A percentile compares a stretch with the other conserved stretches of the same genome.
phyloP scores from a whole-genome alignment of 2,329 filamentous ascomycete species.

The Zymoseptoria pseudotritici region DNA sequence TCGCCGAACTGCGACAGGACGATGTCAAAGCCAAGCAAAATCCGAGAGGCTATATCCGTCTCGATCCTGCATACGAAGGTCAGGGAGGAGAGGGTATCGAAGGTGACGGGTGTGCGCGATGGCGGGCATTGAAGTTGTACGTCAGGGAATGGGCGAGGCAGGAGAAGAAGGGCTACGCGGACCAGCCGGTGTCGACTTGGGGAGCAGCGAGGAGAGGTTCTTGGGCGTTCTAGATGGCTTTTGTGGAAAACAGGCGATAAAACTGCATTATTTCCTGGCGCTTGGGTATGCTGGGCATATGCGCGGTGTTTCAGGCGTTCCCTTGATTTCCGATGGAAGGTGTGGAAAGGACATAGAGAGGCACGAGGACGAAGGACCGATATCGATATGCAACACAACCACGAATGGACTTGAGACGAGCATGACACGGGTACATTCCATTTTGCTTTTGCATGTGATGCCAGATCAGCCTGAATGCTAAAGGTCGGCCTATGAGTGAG shows the following conservation, averaged over 20 bases:
- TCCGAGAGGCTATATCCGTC: slow-evolving; percentile 64
- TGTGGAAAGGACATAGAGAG: background rate
- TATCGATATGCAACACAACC: background rate
- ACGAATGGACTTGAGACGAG: background rate
- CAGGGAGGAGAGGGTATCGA: slow-evolving; percentile 41
- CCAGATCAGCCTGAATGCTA: background rate
- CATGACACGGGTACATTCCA: background rate
- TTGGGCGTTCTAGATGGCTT: slow-evolving; percentile 34
- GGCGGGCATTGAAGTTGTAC: slow-evolving; percentile 77
- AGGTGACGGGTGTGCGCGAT: slow-evolving; percentile 57
- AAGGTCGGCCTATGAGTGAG: background rate
- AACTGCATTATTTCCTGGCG: background rate
- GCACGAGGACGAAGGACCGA: background rate
- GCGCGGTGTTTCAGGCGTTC: background rate
- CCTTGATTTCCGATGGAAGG: background rate
- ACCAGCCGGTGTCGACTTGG: slow-evolving; percentile 29
- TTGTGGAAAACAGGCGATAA: background rate
- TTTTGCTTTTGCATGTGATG: background rate
- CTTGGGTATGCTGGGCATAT: background rate
- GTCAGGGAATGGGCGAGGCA: slow-evolving; percentile 85
- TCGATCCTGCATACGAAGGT: slow-evolving; percentile 40
- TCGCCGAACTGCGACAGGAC: slow-evolving; percentile 63
- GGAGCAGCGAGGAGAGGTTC: slow-evolving; percentile 42
- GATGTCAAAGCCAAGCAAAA: slow-evolving; percentile 53
- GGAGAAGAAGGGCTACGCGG: slow-evolving; percentile 59